Base-by-base conservation (phyloP, 495 filamentous ascomycete species). In the Amniculicola lignicola region DNA sequence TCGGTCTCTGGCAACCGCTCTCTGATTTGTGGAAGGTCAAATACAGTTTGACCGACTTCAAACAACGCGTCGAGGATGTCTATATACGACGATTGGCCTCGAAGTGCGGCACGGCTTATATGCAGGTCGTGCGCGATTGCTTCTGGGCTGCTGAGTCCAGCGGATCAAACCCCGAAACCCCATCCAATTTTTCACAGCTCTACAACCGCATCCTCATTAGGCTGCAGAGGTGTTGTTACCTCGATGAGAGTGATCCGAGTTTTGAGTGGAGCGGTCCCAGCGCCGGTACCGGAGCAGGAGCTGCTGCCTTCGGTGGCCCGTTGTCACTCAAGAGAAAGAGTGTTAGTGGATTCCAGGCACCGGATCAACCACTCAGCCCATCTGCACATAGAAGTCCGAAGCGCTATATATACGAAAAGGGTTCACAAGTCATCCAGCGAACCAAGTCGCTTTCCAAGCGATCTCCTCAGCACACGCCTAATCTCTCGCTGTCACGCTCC, bases 1-100 rank as follows among this genome's bases (percentile, higher is more conserved):
- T 96, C 52, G 91, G 90, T 22, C 75, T 95, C 0, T 96, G 91
- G 91, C 83, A 81, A n/a, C 83, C 86, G 2, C 75, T 95, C 31
- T 78, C 79, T 49, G 79, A 79, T 27, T 63, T 85, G 15, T 86
- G 79, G 80, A 87, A 87, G 61, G 68, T 78, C 61, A 84, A 83
- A 62, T 87, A 87, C 66, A 77, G 76, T 41, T 75, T 77, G 11
- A 70, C 72, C n/a, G 78, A 80, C 66, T 86, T 86, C 72, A 83
- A 84, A 59, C 71, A 76, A 18, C 74, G 82, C 21, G 72, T 86
- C 18, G 80, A 86, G 59, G 79, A 75, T 55, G 72, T 82, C 11
- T 86, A 82, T 51, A 74, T 82, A 31, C 75, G 79, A 29, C 79
- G 82, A 49, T 73, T 87, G 2, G 76, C 70, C 9, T 54, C 59